Percentiles rank a stretch among this genome's conserved stretches.
Evolutionary conservation across 129 eudicot species (phyloP).

Genomic region (Centella asiatica): DNA sequence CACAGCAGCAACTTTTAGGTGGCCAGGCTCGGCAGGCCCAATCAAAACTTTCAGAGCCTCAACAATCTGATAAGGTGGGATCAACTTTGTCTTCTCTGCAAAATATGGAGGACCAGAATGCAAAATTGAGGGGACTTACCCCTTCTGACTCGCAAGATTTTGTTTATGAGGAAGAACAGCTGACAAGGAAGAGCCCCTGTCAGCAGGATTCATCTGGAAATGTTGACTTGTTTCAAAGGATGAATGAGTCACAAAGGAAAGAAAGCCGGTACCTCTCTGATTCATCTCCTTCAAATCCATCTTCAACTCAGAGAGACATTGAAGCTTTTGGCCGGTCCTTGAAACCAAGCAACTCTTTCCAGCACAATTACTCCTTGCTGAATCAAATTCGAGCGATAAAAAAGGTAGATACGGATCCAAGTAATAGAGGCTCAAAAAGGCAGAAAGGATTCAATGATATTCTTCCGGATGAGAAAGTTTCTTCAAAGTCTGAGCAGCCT

Average conservation of each 20-base stretch:
- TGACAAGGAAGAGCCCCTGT: constrained; percentile 19
- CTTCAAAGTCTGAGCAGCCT: constrained; percentile 18
- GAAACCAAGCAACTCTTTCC: constrained; percentile 42
- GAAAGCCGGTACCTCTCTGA: constrained; percentile 27
- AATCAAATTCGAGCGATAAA: constrained; percentile 56
- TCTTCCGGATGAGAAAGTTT: constrained; percentile 25
- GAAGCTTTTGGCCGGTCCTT: constrained; percentile 86
- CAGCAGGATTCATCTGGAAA: constrained; percentile 24
- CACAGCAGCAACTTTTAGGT: constrained; percentile 39
- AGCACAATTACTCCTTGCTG: constrained; percentile 43
- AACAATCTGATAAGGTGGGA: constrained; percentile 38
- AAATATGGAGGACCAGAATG: constrained; percentile 30
- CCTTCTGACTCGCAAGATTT: constrained; percentile 25
- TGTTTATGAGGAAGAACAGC: constrained; percentile 30
- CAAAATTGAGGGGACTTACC: constrained; percentile 22
- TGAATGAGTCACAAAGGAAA: constrained; percentile 31
- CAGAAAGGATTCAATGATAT: constrained; percentile 37
- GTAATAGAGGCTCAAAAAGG: constrained; percentile 41
- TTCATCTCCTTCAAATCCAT: constrained; percentile 39
- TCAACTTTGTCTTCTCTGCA: constrained; percentile 36
- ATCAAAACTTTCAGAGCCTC: constrained; percentile 17
- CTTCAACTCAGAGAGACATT: constrained; percentile 54
- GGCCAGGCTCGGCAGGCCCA: constrained; percentile 29
- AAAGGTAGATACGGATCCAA: constrained; percentile 49
- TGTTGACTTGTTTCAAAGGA: constrained; percentile 20